Conservation (phyloP, 139 green algal species). For the Marvania coccoides region DNA sequence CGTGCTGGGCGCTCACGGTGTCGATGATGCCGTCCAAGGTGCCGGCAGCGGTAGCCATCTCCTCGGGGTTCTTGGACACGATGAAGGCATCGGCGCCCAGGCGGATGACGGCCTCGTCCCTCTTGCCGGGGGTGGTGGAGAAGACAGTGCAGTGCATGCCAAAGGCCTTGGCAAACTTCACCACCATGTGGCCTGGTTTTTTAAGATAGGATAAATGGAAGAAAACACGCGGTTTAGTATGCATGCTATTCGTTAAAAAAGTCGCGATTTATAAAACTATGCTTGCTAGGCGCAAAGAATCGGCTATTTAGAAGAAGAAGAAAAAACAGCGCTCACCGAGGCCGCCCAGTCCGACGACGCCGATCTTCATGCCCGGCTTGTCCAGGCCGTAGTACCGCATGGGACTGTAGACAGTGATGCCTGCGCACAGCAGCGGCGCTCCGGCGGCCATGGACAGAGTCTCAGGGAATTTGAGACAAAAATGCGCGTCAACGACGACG, state of each 20-base stretch:
- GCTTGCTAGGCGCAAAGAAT: neutral
- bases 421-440: slow-evolving; percentile 78
- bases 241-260: neutral
- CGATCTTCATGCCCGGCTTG: slow-evolving; percentile 63
- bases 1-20: slow-evolving; percentile 66
- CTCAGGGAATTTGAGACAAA: slow-evolving; percentile 45
- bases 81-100: slow-evolving; percentile 59
- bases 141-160: slow-evolving; percentile 63
- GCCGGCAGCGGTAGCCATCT: slow-evolving; percentile 37
- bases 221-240: neutral
- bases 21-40: slow-evolving; percentile 80
- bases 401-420: slow-evolving; percentile 65
- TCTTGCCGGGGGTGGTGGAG: slow-evolving; percentile 54
- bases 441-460: slow-evolving; percentile 44
- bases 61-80: slow-evolving; percentile 46
- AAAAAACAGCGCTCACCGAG: slow-evolving; percentile 30
- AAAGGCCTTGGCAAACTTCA: slow-evolving; percentile 68
- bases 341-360: slow-evolving; percentile 64
- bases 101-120: slow-evolving; percentile 52
- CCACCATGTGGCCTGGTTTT: slow-evolving; percentile 49
- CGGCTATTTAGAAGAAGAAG: neutral
- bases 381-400: slow-evolving; percentile 62
- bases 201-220: neutral
- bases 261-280: too few species aligned
- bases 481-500: slow-evolving; percentile 44